Base-by-base conservation (phyloP, 176 grass and related monocot genomes). In the Alloteropsis semialata region DNA sequence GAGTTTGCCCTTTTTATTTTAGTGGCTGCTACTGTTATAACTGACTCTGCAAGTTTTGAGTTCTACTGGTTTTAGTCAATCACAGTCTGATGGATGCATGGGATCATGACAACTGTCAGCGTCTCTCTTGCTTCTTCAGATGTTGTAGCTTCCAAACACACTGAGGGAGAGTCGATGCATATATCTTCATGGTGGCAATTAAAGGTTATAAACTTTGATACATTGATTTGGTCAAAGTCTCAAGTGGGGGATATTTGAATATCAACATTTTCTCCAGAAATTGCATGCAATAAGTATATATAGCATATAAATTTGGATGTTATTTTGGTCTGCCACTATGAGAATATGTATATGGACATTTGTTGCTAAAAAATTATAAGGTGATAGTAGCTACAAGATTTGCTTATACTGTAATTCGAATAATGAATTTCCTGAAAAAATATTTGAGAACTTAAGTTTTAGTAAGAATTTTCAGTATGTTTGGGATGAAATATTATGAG, bases 1-100 rank as follows among this genome's bases (percentile, higher is more conserved):
- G 21, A 56, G 8, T 21, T 51, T 51, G 3, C 8, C 8, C 13
- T 72, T 56, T 15, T 78, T 67, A 41, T 83, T 65, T 56, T 77
- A 57, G 56, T 46, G 15, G 72, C 27, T 85, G 54, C 64, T 83
- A 51, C 82, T 60, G 18, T 44, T 44, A 75, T 33, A 75, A 75
- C 82, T 76, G 77, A 81, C 65, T 64, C 68, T 72, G 65, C 78
- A 82, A 86, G 82, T 89, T 89, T 89, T 86, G 36, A 86, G 83
- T 86, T 90, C 55, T 82, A 77, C 41, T 85, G 36, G 37, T 78
- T 86, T 76, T 86, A 55, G 83, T 77, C 78, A 65, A 71, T 59
- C 78, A 89, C 42, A 51, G 63, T 56, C 62, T 85, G 82, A 85
- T 63, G 77, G 63, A 49, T 89, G 43, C 71, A 88, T 89, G 70